Base-by-base conservation (phyloP, 345 rosid genomes). In the Schrenkiella parvula region DNA sequence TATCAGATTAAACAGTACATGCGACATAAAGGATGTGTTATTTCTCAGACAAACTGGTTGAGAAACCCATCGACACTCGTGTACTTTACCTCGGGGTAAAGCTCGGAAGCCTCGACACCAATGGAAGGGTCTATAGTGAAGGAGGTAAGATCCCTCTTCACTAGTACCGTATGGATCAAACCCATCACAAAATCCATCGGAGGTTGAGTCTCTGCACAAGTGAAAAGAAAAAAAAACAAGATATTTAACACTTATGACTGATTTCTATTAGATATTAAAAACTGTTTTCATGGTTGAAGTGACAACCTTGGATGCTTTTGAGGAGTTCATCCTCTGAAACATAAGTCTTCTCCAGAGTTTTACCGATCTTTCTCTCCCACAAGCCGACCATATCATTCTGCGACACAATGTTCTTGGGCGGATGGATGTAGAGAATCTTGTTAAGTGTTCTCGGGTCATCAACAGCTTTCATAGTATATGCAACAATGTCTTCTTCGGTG, bases 361-460 rank as follows among this genome's bases (percentile, higher is more conserved):
- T 83, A 61, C 82, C 77, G 4, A 85, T 86, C 82, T 89, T 88
- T 43, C 76, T 32, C 81, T 92, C 96, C 98, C 96, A 89, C 55
- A 84, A 54, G 25, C 60, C 78, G 4, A 85, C 82, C 62, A 92
- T 79, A 76, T 89, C 89, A 29, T 88, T 87, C 85, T 85, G 82
- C 18, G 92, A 89, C 75, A 67, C 78, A 64, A 84, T 78, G 64
- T 92, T 89, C 29, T 87, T 88, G 0, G 79, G 83, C 2, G 95
- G 95, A 70, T 91, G 84, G 68, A 92, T 61, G 73, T 92, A 83
- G 34, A 88, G 64, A 28, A 73, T 82, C 79, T 85, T 88, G 63
- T 89, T 88, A 70, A 84, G 57, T 5, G 91, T 79, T 25, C 80
- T 81, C 1, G 89, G 86, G 73, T 92, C 98, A 29, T 89, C 96